A percentile compares a stretch with the other conserved stretches of the same genome.
These are phyloP conservation scores for Cytospora paraplurivora DNA, from an alignment of 2,329 filamentous ascomycete species.

Conservation along the genomic window DNA sequence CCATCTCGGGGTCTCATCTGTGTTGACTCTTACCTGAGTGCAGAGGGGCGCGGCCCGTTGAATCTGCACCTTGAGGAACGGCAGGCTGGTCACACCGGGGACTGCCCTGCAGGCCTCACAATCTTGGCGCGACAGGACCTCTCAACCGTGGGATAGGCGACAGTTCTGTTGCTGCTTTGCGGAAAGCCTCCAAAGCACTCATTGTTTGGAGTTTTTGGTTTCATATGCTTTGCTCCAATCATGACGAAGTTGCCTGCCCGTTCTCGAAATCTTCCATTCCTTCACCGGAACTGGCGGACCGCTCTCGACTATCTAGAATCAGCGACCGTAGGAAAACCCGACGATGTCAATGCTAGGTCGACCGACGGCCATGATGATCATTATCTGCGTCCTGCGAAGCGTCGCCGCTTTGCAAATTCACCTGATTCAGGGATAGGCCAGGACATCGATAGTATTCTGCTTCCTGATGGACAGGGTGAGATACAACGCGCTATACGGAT, in stretches of 20 bases:
- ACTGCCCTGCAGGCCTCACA: slow-evolving; percentile 1
- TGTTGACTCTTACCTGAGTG: neutral
- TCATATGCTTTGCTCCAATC: slow-evolving; percentile 35
- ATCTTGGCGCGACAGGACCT: slow-evolving; percentile 9
- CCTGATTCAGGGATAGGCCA: slow-evolving; percentile 35
- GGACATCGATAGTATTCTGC: slow-evolving; percentile 26
- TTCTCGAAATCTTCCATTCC: slow-evolving; percentile 54
- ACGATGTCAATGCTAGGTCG: slow-evolving; percentile 37
- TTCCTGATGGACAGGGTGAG: slow-evolving; percentile 31
- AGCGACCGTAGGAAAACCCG: slow-evolving; percentile 34
- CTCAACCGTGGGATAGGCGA: neutral
- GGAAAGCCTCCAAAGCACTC: slow-evolving; percentile 1
- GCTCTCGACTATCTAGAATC: slow-evolving; percentile 44
- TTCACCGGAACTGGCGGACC: slow-evolving; percentile 57
- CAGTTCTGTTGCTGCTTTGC: neutral
- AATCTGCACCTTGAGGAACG: neutral
- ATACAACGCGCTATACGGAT: slow-evolving; percentile 50
- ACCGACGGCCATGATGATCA: slow-evolving; percentile 39
- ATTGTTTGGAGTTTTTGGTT: slow-evolving; percentile 8
- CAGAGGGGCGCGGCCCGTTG: neutral
- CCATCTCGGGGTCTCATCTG: neutral
- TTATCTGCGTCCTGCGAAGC: slow-evolving; percentile 48
- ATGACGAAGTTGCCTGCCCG: slow-evolving; percentile 53
- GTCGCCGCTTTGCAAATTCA: slow-evolving; percentile 49
- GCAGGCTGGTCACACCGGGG: slow-evolving; percentile 3